Evolutionary conservation across 2,329 filamentous ascomycete species (phyloP), one percentile per base, ranked within the genome.

Genomic region (Zasmidium cellare): DNA sequence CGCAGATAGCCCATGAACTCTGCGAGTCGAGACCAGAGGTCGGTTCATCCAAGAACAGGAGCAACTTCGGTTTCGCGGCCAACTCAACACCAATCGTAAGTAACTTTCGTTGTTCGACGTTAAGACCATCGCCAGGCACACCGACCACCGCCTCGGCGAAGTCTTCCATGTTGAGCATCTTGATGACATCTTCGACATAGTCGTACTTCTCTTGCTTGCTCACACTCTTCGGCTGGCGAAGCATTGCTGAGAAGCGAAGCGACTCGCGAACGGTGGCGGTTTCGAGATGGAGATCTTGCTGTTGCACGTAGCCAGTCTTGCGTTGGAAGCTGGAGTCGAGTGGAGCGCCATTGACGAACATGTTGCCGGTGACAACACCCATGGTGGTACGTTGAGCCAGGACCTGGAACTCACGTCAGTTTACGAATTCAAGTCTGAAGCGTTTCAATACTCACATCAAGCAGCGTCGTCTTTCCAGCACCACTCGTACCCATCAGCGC

Each of bases 231-330:
- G 84, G 84, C 60, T 87, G 85, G 9, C 83, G 78, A 2, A 86
- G 77, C 68, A 82, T 72, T n/a, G 83, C 83, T 31, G 79, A 82
- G 71, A 85, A 85, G 0, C 75, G 74, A 3, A 85, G 72, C 46
- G 77, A 80, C 62, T 85, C 82, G 1, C 80, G 77, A 6, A 85
- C 81, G 0, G 84, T 85, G 2, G 82, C 72, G 0, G 81, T 85
- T 44, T 78, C 74, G 6, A 84, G 72, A 59, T 85, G 83, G 0
- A 86, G 71, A 72, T 90, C 85, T 70, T 88, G 84, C 57, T 88
- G 86, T 63, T 88, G 85, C 7, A 87, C 85, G 64, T 88, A 88
- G 0, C 86, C 86, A 0, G 84, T 87, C 68, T 86, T 85, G 6
- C 86, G 78, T 58, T 87, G 85, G 62, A 88, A 88, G 49, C 80